A percentile compares a stretch with the other conserved stretches of the same genome.
These are phyloP conservation scores for Elsinoe perseae DNA, from an alignment of 2,329 filamentous ascomycete species.

Conservation along the genomic window DNA sequence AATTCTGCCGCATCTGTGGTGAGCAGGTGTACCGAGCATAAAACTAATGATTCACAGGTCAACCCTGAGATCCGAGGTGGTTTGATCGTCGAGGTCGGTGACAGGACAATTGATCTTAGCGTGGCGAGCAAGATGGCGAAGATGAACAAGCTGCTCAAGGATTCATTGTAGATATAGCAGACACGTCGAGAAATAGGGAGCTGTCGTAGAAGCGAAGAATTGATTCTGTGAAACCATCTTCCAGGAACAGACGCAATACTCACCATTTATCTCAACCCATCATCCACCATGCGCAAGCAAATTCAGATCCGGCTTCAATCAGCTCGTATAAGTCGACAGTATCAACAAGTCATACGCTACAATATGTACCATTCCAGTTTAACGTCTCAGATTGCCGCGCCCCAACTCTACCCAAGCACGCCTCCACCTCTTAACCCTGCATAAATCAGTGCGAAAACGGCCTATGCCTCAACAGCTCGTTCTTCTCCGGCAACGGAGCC, in stretches of 20 bases:
- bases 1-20: background rate
- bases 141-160: slow-evolving; percentile 98
- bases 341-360: background rate
- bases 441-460: slow-evolving; percentile 31
- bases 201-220: slow-evolving; percentile 11
- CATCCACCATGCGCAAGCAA: background rate
- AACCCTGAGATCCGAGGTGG: slow-evolving; percentile 92
- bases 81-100: slow-evolving; percentile 89
- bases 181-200: background rate
- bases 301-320: background rate
- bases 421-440: background rate
- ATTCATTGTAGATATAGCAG: slow-evolving; percentile 72
- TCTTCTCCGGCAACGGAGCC: slow-evolving; percentile 33
- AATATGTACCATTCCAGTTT: background rate
- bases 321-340: background rate
- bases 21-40: slow-evolving; percentile 13
- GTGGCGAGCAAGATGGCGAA: slow-evolving; percentile 90
- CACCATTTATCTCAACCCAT: too few relatives aligned
- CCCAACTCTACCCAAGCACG: background rate
- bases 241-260: too few relatives aligned
- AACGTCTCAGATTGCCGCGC: background rate
- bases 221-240: slow-evolving; percentile 18
- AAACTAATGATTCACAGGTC: slow-evolving; percentile 48
- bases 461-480: slow-evolving; percentile 28
- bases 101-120: slow-evolving; percentile 95